A percentile compares a stretch with the other conserved stretches of the same genome.
phyloP scores from a whole-genome alignment of 164 flowering plant genomes.

The Stephania yunnanensis region DNA sequence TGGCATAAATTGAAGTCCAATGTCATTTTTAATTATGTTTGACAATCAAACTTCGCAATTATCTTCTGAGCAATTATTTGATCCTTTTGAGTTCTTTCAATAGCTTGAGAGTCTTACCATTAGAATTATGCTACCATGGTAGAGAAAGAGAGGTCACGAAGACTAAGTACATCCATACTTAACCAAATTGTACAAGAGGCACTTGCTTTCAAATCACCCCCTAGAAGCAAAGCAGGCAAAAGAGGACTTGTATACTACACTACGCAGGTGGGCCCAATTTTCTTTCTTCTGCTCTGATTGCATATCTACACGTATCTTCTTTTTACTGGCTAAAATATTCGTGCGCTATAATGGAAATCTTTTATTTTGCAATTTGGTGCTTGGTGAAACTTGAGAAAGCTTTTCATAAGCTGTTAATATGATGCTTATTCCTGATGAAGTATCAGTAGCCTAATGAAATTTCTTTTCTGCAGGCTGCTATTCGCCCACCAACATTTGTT shows the following conservation, averaged over 20 bases:
- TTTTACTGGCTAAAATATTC: not conserved
- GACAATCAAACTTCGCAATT: too few species aligned
- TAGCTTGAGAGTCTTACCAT: not conserved
- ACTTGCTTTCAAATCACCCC: slow-evolving; percentile 88
- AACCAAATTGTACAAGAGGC: slow-evolving; percentile 94
- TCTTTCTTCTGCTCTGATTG: not conserved
- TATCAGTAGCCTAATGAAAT: not conserved
- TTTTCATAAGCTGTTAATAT: not conserved
- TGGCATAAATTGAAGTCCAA: too few species aligned
- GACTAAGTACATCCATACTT: slow-evolving; percentile 76
- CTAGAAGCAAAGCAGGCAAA: slow-evolving; percentile 84
- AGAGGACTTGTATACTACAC: slow-evolving; percentile 90
- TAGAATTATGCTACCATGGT: slow-evolving; percentile 44
- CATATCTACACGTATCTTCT: not conserved
- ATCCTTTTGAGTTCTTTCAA: not conserved
- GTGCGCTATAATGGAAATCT: not conserved
- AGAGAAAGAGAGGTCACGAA: slow-evolving; percentile 89
- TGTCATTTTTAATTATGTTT: too few species aligned
- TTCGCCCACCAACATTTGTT: slow-evolving; percentile 95
- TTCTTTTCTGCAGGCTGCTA: slow-evolving; percentile 73
- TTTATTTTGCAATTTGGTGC: not conserved
- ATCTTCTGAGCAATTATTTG: too few species aligned
- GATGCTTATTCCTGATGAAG: not conserved
- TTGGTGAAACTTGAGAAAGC: not conserved
- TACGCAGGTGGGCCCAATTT: slow-evolving; percentile 64